These are phyloP conservation scores for Fusarium illudens DNA, from an alignment of 2,329 filamentous ascomycete species.

Conservation along the genomic window DNA sequence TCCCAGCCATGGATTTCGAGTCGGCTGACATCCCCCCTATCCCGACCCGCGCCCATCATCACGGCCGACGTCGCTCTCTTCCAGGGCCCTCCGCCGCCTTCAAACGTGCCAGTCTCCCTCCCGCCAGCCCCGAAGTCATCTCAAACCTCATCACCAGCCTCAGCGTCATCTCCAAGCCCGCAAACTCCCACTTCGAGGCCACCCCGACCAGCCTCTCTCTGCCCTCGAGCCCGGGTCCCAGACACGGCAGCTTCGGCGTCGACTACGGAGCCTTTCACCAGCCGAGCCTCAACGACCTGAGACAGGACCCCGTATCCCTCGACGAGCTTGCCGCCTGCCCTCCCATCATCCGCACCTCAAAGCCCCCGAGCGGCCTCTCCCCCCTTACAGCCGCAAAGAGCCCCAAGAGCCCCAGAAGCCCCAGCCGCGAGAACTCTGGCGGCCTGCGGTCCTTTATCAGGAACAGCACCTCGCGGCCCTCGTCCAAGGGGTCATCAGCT, in stretches of 20 bases:
- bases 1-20: constrained; percentile 42
- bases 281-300: constrained; percentile 58
- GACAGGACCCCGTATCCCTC: constrained; percentile 58
- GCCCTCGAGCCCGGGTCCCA: constrained; percentile 49
- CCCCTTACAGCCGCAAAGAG: constrained; percentile 71
- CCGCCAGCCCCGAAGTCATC: constrained; percentile 74
- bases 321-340: constrained; percentile 70
- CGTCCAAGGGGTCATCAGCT: constrained; percentile 64
- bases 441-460: constrained; percentile 69
- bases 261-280: constrained; percentile 74
- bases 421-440: constrained; percentile 56
- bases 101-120: constrained; percentile 44
- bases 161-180: constrained; percentile 72
- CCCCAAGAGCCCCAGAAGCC: constrained; percentile 58
- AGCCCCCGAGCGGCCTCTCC: constrained; percentile 80
- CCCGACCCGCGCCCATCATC: constrained; percentile 41
- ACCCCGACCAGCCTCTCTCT: constrained; percentile 53
- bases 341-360: constrained; percentile 82
- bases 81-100: constrained; percentile 21
- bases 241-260: constrained; percentile 70
- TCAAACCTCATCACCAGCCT: constrained; percentile 74
- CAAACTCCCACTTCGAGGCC: constrained; percentile 74
- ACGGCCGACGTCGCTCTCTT: constrained; percentile 26
- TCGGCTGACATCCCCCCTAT: constrained; percentile 45
- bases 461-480: constrained; percentile 61